Evolutionary conservation across 768 basidiomycete species (phyloP).

Genomic region (Phaffia australis): DNA sequence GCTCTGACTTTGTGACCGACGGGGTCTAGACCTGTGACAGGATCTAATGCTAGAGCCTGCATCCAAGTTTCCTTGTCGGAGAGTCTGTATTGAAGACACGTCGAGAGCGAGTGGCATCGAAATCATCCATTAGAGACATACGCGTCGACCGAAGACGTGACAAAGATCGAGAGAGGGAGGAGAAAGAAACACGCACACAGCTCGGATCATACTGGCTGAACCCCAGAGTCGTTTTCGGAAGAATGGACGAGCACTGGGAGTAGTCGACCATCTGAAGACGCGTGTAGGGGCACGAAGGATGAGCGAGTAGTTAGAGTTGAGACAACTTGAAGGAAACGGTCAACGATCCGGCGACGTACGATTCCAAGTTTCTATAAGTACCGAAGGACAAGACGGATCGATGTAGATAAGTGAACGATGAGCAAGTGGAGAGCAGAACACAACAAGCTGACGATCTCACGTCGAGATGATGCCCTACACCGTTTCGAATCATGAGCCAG

Average conservation of each 20-base stretch:
- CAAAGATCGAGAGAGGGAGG: conserved; percentile 35
- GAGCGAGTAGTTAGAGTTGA: background rate
- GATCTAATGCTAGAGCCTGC: conserved; percentile 77
- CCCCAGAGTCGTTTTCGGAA: conserved; percentile 73
- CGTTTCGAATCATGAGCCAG: background rate
- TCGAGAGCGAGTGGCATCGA: conserved; percentile 29
- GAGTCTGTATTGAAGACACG: conserved; percentile 17
- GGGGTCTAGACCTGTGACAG: conserved; percentile 81
- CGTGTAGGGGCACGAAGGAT: conserved; percentile 32
- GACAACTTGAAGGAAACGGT: conserved; percentile 2
- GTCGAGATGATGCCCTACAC: conserved; percentile 25
- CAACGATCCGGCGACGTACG: background rate
- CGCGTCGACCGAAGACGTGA: too few relatives aligned
- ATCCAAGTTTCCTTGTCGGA: conserved; percentile 60
- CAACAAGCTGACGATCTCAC: background rate
- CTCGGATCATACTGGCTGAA: conserved; percentile 36
- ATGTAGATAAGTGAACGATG: too few relatives aligned
- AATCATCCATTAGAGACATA: conserved; percentile 6
- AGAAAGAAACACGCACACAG: conserved; percentile 12
- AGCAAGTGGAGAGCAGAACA: background rate
- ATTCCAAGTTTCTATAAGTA: too few relatives aligned
- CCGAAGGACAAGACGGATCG: background rate
- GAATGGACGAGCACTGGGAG: conserved; percentile 69
- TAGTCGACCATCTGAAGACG: conserved; percentile 88
- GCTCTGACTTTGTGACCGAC: conserved; percentile 75